These are phyloP conservation scores for Cantharellus anzutake DNA, from an alignment of 768 basidiomycete genomes.

Conservation along the genomic window DNA sequence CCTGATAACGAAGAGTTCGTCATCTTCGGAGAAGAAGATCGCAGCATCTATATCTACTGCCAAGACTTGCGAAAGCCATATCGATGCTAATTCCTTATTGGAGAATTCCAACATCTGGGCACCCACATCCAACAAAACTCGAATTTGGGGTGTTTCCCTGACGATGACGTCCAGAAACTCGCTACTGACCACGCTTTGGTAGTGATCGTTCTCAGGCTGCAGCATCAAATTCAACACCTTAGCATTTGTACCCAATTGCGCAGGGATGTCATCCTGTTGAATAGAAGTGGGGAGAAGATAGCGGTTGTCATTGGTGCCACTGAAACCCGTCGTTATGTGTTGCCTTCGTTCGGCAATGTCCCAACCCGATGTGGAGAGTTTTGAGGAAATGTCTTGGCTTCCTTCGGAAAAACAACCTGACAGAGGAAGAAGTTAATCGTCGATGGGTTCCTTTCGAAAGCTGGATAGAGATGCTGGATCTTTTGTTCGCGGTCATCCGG, in stretches of 20 bases:
- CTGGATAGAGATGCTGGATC: background rate
- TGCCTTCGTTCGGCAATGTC: slow-evolving; percentile 27
- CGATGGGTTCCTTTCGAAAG: slow-evolving; percentile 20
- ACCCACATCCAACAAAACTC: slow-evolving; percentile 1
- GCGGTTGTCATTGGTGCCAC: slow-evolving; percentile 18
- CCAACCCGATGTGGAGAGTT: slow-evolving; percentile 34
- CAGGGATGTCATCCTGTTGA: slow-evolving; percentile 20
- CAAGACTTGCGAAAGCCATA: background rate
- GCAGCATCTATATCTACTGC: background rate
- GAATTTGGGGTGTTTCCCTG: background rate
- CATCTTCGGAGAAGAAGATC: slow-evolving; percentile 1
- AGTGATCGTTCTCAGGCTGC: slow-evolving; percentile 12
- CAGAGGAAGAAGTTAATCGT: slow-evolving; percentile 30
- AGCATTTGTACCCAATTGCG: slow-evolving; percentile 30
- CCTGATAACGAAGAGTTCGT: background rate
- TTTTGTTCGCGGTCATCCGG: background rate
- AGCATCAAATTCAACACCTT: slow-evolving; percentile 13
- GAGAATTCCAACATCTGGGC: slow-evolving; percentile 3
- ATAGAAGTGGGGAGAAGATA: slow-evolving; percentile 20
- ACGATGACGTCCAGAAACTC: slow-evolving; percentile 12
- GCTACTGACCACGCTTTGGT: background rate
- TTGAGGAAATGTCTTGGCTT: slow-evolving; percentile 28
- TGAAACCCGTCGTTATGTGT: slow-evolving; percentile 29
- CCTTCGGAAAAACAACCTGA: slow-evolving; percentile 29
- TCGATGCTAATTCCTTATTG: background rate